Evolutionary conservation across 345 rosid species (phyloP), one percentile per base, ranked within the genome.

Genomic region (Balakata baccata): DNA sequence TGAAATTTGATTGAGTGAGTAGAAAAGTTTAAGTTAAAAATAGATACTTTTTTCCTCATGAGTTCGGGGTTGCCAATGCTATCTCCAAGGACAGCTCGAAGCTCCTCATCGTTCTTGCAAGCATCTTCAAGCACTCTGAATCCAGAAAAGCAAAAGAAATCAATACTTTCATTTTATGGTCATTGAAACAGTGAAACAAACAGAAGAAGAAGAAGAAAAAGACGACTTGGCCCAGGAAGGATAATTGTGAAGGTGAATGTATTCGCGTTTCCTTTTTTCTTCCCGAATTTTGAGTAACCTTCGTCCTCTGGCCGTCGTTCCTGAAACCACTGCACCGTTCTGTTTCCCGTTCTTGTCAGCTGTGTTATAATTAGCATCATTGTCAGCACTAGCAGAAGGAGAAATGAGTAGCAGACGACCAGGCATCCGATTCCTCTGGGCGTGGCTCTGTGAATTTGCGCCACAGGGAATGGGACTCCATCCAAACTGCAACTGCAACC

Each of bases 291-390:
- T 89, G 54, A 89, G 86, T 65, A 94, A 74, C 77, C 97, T 84
- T 75, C 98, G 85, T 61, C 94, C 94, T 70, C 98, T 87, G 2
- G 98, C 98, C n/a, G 87, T 85, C 22, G 96, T 94, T 12, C 97
- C 96, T 0, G 97, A 94, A 7, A 79, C 62, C 57, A 79, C 81
- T 14, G 71, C 20, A 37, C 45, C 43, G 6, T 17, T 38, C 39
- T 14, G 20, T 20, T 49, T 41, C 23, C 22, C 41, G 7, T 58
- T 29, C 11, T 25, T 22, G 2, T 14, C 8, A 17, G 61, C 17
- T 4, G 7, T 57, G 20, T 9, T 22, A 39, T 14, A 11, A 11
- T 37, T 29, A 51, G 23, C 38, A 34, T 41, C 46, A 53, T 0
- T 38, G 37, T 58, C 38, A 11, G 38, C 45, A 43, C 34, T n/a